Conservation (phyloP, 176 grass and related monocot species). For the Ensete ventricosum region DNA sequence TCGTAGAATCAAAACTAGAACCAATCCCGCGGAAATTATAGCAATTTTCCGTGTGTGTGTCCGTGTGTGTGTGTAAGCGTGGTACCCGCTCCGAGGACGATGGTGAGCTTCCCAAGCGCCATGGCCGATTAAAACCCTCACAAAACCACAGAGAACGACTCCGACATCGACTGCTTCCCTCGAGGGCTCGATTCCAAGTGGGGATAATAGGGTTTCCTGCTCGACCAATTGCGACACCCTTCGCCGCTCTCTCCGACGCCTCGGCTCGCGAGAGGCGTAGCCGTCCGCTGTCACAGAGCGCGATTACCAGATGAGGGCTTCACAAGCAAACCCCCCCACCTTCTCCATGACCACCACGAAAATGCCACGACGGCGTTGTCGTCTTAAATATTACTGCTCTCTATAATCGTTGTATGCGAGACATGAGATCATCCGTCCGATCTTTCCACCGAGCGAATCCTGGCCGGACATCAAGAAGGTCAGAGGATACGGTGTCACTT, state of each 20-base stretch:
- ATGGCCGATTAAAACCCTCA: slow-evolving; percentile 9
- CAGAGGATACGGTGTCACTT: too few relatives aligned
- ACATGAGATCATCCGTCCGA: background rate
- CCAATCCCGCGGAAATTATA: too few relatives aligned
- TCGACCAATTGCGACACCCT: too few relatives aligned
- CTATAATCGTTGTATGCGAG: background rate
- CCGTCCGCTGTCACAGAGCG: too few relatives aligned
- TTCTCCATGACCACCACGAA: background rate
- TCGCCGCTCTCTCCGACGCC: too few relatives aligned
- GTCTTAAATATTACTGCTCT: background rate
- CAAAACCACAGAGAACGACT: background rate
- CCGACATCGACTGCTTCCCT: background rate
- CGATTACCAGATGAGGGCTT: background rate
- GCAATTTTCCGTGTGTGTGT: too few relatives aligned
- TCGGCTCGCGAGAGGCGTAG: background rate
- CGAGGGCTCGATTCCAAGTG: background rate
- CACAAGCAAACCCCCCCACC: background rate
- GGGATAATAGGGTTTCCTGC: background rate
- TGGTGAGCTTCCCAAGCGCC: slow-evolving; percentile 17
- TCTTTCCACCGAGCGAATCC: background rate
- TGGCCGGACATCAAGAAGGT: too few relatives aligned
- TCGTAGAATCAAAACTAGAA: too few relatives aligned
- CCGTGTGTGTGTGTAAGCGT: background rate
- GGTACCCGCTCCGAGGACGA: slow-evolving; percentile 25
- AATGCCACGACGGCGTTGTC: background rate